Evolutionary conservation across 805 yeast genomes (phyloP).

Genomic region (Dipodascus geniculatus): DNA sequence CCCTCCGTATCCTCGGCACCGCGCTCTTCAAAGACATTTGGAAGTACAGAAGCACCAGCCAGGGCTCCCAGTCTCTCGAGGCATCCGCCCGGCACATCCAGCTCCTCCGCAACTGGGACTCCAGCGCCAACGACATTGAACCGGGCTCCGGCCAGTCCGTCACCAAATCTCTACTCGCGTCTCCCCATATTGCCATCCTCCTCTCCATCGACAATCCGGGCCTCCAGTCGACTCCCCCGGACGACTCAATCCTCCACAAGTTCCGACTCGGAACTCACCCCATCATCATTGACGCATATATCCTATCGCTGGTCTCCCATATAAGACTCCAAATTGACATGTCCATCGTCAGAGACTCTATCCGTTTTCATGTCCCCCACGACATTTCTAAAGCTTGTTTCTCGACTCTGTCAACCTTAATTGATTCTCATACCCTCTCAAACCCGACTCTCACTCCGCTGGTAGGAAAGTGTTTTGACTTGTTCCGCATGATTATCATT

Average conservation of each 20-base stretch:
- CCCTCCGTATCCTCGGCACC: slow-evolving; percentile 16
- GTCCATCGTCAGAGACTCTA: slow-evolving; percentile 11
- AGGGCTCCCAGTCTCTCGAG: slow-evolving; percentile 1
- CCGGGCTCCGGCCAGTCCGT: slow-evolving; percentile 15
- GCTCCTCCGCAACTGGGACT: slow-evolving; percentile 5
- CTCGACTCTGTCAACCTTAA: slow-evolving; percentile 8
- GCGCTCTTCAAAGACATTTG: slow-evolving; percentile 18
- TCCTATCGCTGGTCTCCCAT: slow-evolving; percentile 12
- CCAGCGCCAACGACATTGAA: slow-evolving; percentile 9
- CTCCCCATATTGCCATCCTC: slow-evolving; percentile 7
- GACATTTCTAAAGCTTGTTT: slow-evolving; percentile 14
- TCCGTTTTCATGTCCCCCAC: slow-evolving; percentile 16
- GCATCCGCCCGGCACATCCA: slow-evolving; percentile 3
- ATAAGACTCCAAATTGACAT: slow-evolving; percentile 11
- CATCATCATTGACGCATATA: slow-evolving; percentile 11
- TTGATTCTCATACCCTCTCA: slow-evolving; percentile 9
- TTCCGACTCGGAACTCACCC: slow-evolving; percentile 13
- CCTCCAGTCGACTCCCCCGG: slow-evolving; percentile 2
- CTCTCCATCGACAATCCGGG: slow-evolving; percentile 9
- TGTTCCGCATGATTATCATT: slow-evolving; percentile 14
- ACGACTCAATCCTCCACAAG: slow-evolving; percentile 6
- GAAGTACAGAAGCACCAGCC: slow-evolving; percentile 2
- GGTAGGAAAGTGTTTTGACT: slow-evolving; percentile 17
- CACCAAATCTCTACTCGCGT: slow-evolving; percentile 6
- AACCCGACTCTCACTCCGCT: slow-evolving; percentile 11